Percentiles rank a stretch among this genome's conserved stretches.
Evolutionary conservation across 2,329 filamentous ascomycete genomes (phyloP).

Genomic region (Grosmannia huntii): DNA sequence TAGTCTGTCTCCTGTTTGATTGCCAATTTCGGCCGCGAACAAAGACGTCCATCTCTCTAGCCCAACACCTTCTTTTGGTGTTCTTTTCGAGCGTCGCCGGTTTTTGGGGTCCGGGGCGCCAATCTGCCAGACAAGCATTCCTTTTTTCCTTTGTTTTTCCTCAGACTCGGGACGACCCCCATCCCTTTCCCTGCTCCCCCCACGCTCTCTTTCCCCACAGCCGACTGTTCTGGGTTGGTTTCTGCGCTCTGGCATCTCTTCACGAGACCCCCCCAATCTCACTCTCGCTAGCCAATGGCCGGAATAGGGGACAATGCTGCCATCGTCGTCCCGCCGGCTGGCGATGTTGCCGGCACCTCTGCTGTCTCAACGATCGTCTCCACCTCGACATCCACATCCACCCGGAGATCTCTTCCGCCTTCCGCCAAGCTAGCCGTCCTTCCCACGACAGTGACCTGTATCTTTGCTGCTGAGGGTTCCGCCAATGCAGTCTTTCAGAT

Average conservation of each 20-base stretch:
- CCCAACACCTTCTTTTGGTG: too few relatives aligned
- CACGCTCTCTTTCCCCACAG: too few relatives aligned
- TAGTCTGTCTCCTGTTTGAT: too few relatives aligned
- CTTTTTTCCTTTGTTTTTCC: too few relatives aligned
- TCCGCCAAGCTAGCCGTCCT: not conserved
- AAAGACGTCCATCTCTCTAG: too few relatives aligned
- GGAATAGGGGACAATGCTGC: constrained; percentile 5
- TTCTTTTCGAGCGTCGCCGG: too few relatives aligned
- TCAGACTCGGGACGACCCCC: too few relatives aligned
- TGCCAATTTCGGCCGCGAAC: too few relatives aligned
- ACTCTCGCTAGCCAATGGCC: constrained; percentile 4
- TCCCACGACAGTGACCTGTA: constrained; percentile 16
- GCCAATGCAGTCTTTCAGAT: constrained; percentile 58
- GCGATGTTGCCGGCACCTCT: not conserved
- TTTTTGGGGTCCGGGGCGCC: too few relatives aligned
- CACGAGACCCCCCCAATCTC: not conserved
- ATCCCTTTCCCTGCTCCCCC: not conserved
- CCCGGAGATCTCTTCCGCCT: not conserved
- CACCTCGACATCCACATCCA: not conserved
- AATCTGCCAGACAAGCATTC: too few relatives aligned
- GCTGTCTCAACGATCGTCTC: not conserved
- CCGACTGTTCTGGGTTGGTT: too few relatives aligned
- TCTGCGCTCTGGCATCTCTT: not conserved
- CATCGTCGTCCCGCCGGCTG: not conserved
- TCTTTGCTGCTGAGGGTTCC: constrained; percentile 49